Conservation (phyloP, 805 yeast species). For the Saccharomycopsis babjevae region DNA sequence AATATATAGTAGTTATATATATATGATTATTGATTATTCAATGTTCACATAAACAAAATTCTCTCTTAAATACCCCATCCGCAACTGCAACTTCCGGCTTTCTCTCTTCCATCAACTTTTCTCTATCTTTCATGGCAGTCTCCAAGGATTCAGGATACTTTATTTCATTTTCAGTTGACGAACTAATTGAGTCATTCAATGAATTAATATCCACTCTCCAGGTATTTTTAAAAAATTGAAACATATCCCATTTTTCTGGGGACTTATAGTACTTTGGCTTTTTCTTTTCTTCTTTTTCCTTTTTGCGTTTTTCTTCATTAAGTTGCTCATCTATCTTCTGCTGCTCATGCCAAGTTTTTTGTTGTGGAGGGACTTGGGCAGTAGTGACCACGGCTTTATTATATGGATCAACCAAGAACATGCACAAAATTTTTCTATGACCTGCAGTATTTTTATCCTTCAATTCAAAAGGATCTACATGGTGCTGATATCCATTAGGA, state of each 20-base stretch:
- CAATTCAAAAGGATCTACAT: slow-evolving; percentile 31
- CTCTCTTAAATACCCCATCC: slow-evolving; percentile 18
- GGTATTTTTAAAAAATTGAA: neutral
- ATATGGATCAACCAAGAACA: slow-evolving; percentile 31
- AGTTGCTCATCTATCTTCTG: slow-evolving; percentile 2
- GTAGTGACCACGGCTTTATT: slow-evolving; percentile 25
- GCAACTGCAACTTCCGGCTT: slow-evolving; percentile 19
- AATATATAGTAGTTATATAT: too few species aligned
- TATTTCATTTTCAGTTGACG: neutral
- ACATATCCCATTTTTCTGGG: neutral
- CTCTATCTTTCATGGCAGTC: slow-evolving; percentile 25
- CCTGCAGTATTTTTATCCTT: slow-evolving; percentile 29
- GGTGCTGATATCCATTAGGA: slow-evolving; percentile 32
- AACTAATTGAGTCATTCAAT: neutral
- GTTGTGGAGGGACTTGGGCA: slow-evolving; percentile 31
- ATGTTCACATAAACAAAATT: slow-evolving; percentile 29
- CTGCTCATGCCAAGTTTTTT: slow-evolving; percentile 27
- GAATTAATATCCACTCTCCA: slow-evolving; percentile 8
- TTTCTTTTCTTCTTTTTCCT: neutral
- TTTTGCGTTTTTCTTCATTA: slow-evolving; percentile 7
- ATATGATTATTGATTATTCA: slow-evolving; percentile 15
- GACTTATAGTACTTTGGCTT: slow-evolving; percentile 1
- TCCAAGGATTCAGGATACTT: slow-evolving; percentile 20
- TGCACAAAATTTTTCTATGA: slow-evolving; percentile 31
- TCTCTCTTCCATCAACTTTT: slow-evolving; percentile 29